Percentiles rank a stretch among this genome's conserved stretches.
Evolutionary conservation across 2,329 filamentous ascomycete genomes (phyloP).

Genomic region (Alternaria postmessia): DNA sequence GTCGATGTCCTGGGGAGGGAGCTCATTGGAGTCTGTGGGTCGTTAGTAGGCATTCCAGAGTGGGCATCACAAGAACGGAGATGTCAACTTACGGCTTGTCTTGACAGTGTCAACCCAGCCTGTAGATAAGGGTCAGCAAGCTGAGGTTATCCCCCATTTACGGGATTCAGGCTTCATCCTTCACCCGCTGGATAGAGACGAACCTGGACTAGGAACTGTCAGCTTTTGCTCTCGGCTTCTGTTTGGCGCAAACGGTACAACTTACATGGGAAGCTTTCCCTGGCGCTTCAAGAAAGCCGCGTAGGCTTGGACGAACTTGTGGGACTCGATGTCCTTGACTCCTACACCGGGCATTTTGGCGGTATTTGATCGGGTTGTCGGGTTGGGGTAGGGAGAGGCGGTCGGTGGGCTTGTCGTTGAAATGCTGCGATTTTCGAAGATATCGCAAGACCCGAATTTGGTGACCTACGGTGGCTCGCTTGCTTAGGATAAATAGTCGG

Average conservation of each 20-base stretch:
- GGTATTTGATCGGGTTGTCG: conserved; percentile 54
- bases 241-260: conserved; percentile 7
- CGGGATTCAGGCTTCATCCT: conserved; percentile 62
- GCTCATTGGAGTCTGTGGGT: conserved; percentile 79
- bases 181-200: conserved; percentile 55
- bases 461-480: conserved; percentile 30
- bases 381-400: conserved; percentile 21
- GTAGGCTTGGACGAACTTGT: conserved; percentile 89
- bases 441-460: conserved; percentile 10
- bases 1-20: conserved; percentile 97
- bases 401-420: conserved; percentile 34
- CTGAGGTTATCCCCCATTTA: conserved; percentile 59
- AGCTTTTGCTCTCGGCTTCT: conserved; percentile 21
- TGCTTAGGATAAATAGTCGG: conserved; percentile 34
- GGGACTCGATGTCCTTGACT: conserved; percentile 88
- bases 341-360: conserved; percentile 82
- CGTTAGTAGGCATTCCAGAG: conserved; percentile 22
- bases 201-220: conserved; percentile 67
- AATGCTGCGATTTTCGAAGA: conserved; percentile 22
- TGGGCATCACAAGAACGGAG: neutral
- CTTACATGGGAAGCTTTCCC: conserved; percentile 82
- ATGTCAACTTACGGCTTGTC: conserved; percentile 68
- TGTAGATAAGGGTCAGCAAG: conserved; percentile 63
- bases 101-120: conserved; percentile 99
- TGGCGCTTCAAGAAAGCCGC: conserved; percentile 91